phyloP scores from a whole-genome alignment of 2,329 filamentous ascomycete genomes.

The Colletotrichum plurivorum region DNA sequence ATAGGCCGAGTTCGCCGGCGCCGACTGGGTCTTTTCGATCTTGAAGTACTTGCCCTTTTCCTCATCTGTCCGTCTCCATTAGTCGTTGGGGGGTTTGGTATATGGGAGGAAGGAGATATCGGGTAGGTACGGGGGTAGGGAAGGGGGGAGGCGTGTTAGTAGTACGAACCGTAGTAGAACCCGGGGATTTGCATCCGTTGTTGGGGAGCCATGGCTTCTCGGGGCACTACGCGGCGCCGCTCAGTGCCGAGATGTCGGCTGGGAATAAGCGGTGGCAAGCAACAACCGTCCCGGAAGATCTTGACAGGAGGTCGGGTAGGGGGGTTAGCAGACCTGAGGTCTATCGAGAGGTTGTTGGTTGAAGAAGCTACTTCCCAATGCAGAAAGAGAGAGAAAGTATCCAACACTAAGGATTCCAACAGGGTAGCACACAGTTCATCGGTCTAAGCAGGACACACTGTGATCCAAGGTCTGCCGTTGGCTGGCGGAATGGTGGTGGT shows the following conservation, averaged over 20 bases:
- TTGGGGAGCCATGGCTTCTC: conserved; percentile 34
- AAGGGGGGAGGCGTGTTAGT: conserved; percentile 9
- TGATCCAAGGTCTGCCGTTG: not conserved
- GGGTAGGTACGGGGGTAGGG: not conserved
- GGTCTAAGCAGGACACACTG: conserved; percentile 9
- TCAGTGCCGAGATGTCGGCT: too few species aligned
- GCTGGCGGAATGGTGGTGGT: conserved; percentile 1
- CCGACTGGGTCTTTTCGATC: conserved; percentile 70
- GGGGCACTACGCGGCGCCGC: not conserved
- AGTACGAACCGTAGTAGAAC: conserved; percentile 65
- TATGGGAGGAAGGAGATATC: not conserved
- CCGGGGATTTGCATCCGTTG: conserved; percentile 60
- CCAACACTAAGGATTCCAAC: conserved; percentile 13
- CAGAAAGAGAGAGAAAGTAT: not conserved
- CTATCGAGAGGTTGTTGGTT: not conserved
- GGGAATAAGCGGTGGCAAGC: too few species aligned
- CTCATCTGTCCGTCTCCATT: conserved; percentile 54
- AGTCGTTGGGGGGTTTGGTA: too few species aligned
- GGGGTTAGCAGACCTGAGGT: too few species aligned
- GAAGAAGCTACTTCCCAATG: not conserved
- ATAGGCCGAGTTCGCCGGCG: conserved; percentile 66
- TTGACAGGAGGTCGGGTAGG: too few species aligned
- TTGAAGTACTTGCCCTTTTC: conserved; percentile 78
- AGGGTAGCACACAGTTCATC: conserved; percentile 15
- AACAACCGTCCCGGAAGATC: too few species aligned